These are phyloP conservation scores for Kazachstania sp. DNA, from an alignment of 1,139 yeast genomes.

Conservation along the genomic window DNA sequence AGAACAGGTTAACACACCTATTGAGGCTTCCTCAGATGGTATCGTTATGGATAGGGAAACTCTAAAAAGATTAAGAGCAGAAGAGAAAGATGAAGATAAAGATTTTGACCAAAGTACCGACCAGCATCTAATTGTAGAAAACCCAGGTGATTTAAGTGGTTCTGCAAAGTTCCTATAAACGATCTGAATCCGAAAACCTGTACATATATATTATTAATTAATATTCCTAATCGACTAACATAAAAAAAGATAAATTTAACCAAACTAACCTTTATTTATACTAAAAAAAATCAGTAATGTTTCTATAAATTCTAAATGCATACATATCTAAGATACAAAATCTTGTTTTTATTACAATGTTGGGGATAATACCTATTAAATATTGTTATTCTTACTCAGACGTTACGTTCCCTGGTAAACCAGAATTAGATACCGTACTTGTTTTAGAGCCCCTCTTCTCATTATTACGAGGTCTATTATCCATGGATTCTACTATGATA, in stretches of 20 bases:
- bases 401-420: too few relatives aligned
- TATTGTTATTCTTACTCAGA: too few relatives aligned
- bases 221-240: neutral
- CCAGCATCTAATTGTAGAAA: slow-evolving; percentile 30
- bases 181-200: neutral
- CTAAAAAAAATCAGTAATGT: neutral
- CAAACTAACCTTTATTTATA: neutral
- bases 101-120: slow-evolving; percentile 28
- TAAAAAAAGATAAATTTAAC: too few relatives aligned
- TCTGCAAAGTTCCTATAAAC: slow-evolving; percentile 32
- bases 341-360: too few relatives aligned
- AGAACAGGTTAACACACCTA: neutral
- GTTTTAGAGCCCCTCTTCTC: neutral
- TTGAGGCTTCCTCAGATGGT: slow-evolving; percentile 4
- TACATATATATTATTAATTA: neutral
- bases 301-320: neutral
- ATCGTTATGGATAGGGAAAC: slow-evolving; percentile 16
- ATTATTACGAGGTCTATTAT: neutral
- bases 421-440: neutral
- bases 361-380: too few relatives aligned
- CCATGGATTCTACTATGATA: neutral
- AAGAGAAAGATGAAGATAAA: slow-evolving; percentile 26
- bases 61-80: slow-evolving; percentile 16
- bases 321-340: neutral
- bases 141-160: slow-evolving; percentile 32